Percentiles rank a stretch among this genome's conserved stretches.
Evolutionary conservation across 306 rosid species (phyloP).

Genomic region (Fragaria ananassa): DNA sequence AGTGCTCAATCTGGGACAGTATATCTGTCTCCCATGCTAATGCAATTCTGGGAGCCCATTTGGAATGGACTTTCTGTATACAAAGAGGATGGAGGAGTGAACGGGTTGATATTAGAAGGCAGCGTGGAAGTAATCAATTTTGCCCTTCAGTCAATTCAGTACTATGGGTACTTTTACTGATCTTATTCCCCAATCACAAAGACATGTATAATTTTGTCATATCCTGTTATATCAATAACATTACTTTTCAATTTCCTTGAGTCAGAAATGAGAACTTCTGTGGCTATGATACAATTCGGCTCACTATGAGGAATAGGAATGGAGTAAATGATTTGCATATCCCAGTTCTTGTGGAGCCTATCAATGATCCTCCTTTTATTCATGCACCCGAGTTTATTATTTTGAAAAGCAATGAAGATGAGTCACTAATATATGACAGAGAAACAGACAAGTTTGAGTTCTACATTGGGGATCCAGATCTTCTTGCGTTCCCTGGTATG

Average conservation of each 20-base stretch:
- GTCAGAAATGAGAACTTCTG: slow-evolving; percentile 68
- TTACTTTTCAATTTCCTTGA: background rate
- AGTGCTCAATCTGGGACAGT: slow-evolving; percentile 58
- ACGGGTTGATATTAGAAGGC: slow-evolving; percentile 58
- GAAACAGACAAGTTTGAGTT: slow-evolving; percentile 62
- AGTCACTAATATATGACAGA: slow-evolving; percentile 58
- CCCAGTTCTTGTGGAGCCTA: slow-evolving; percentile 67
- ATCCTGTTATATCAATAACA: slow-evolving; percentile 7
- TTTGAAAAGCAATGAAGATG: slow-evolving; percentile 50
- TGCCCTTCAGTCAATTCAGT: slow-evolving; percentile 78
- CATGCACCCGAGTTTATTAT: slow-evolving; percentile 56
- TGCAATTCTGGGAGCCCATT: slow-evolving; percentile 62
- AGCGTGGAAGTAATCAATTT: slow-evolving; percentile 60
- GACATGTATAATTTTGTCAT: background rate
- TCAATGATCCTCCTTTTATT: slow-evolving; percentile 80
- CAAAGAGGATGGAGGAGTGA: slow-evolving; percentile 37
- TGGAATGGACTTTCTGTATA: slow-evolving; percentile 44
- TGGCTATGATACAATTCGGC: slow-evolving; percentile 54
- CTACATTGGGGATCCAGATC: slow-evolving; percentile 76
- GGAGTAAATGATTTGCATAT: slow-evolving; percentile 57
- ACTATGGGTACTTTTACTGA: slow-evolving; percentile 50
- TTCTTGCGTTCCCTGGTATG: slow-evolving; percentile 63
- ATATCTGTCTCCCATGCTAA: slow-evolving; percentile 58
- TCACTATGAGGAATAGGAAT: slow-evolving; percentile 56
- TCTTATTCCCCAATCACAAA: background rate